phyloP scores from a whole-genome alignment of 2,329 filamentous ascomycete genomes.

The Fusarium lyarnte region DNA sequence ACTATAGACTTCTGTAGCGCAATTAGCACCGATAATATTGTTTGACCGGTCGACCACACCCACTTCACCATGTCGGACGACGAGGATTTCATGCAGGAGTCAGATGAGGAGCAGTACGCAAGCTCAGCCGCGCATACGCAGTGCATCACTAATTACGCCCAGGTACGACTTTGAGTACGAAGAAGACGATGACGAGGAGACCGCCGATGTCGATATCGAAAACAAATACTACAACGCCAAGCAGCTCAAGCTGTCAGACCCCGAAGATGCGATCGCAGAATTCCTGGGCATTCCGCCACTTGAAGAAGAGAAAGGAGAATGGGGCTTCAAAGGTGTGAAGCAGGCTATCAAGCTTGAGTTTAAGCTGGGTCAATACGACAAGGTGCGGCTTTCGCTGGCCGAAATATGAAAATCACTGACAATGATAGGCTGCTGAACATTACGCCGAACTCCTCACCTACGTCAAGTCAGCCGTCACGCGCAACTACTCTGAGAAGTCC shows the following conservation, averaged over 20 bases:
- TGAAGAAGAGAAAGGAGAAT: slow-evolving; percentile 93
- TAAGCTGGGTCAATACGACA: slow-evolving; percentile 85
- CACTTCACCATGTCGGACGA: slow-evolving; percentile 60
- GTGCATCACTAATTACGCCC: slow-evolving; percentile 26
- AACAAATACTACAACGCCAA: slow-evolving; percentile 99
- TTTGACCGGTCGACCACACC: background rate
- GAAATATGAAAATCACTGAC: slow-evolving; percentile 16
- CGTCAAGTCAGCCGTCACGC: slow-evolving; percentile 94
- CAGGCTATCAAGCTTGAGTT: slow-evolving; percentile 98
- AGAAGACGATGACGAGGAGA: slow-evolving; percentile 87
- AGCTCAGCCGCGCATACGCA: slow-evolving; percentile 1
- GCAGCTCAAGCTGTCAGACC: slow-evolving; percentile 88
- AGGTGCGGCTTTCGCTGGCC: slow-evolving; percentile 60
- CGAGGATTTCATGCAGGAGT: slow-evolving; percentile 60
- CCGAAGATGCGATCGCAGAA: slow-evolving; percentile 88
- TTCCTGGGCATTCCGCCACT: slow-evolving; percentile 88
- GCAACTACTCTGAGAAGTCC: slow-evolving; percentile 98
- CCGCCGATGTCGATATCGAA: slow-evolving; percentile 92
- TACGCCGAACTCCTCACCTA: slow-evolving; percentile 96
- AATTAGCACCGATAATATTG: background rate
- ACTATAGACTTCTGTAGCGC: background rate
- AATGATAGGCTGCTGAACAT: slow-evolving; percentile 81
- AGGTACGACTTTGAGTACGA: slow-evolving; percentile 98
- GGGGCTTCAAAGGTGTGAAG: slow-evolving; percentile 98
- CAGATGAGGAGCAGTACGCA: slow-evolving; percentile 56